phyloP scores from a whole-genome alignment of 164 flowering plant genomes.

The Litsea cubeba region DNA sequence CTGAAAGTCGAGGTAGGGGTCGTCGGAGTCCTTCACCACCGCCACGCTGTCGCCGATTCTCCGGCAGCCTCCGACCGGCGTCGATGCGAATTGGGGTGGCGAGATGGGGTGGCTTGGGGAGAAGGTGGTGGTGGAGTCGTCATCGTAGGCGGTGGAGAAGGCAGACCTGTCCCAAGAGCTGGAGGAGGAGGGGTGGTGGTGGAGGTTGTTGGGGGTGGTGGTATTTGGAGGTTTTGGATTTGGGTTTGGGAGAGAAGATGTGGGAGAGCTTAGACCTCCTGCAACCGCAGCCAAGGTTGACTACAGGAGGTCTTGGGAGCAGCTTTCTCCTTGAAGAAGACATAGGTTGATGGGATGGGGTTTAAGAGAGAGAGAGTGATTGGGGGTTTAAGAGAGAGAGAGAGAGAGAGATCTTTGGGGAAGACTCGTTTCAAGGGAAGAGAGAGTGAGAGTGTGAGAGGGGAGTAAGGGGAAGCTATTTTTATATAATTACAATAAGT shows the following conservation, averaged over 20 bases:
- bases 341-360: background rate
- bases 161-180: conserved; percentile 21
- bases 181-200: conserved; percentile 15
- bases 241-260: conserved; percentile 37
- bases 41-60: conserved; percentile 47
- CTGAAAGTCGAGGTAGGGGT: conserved; percentile 66
- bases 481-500: no score
- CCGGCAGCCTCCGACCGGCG: conserved; percentile 17
- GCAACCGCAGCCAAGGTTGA: conserved; percentile 64
- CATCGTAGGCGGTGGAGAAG: background rate
- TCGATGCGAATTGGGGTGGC: background rate
- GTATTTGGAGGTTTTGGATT: conserved; percentile 5
- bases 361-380: background rate
- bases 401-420: background rate
- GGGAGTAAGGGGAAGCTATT: background rate
- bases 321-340: conserved; percentile 31
- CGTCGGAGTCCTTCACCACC: conserved; percentile 56
- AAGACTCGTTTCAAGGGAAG: background rate
- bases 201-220: conserved; percentile 2
- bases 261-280: conserved; percentile 42
- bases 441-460: background rate
- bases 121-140: background rate
- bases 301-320: conserved; percentile 30
- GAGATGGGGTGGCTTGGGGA: background rate
- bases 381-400: background rate